phyloP scores from a whole-genome alignment of 2,329 filamentous ascomycete species.

The Ophiosphaerella narmari region DNA sequence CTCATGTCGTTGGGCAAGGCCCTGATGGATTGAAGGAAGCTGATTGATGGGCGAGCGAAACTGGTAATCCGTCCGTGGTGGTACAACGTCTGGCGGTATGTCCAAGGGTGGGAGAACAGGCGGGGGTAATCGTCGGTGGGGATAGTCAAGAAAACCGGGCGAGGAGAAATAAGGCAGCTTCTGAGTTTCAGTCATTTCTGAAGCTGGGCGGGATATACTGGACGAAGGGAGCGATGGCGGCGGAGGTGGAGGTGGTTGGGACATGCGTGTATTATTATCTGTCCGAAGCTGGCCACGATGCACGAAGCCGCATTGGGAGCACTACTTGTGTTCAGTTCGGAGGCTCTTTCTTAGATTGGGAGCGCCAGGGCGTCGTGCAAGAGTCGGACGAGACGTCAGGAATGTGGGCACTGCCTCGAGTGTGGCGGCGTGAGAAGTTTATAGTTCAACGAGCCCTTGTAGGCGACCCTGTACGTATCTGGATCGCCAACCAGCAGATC shows the following conservation, averaged over 20 bases:
- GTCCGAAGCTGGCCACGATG: constrained; percentile 46
- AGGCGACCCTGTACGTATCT: constrained; percentile 44
- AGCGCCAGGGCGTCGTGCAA: constrained; percentile 44
- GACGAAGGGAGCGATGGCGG: constrained; percentile 50
- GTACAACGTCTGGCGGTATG: constrained; percentile 45
- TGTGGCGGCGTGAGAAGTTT: constrained; percentile 47
- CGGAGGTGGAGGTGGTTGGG: constrained; percentile 47
- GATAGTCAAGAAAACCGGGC: constrained; percentile 46
- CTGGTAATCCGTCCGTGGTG: constrained; percentile 44
- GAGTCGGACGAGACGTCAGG: constrained; percentile 46
- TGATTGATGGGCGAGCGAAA: constrained; percentile 47
- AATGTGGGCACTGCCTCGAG: constrained; percentile 44
- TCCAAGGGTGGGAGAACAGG: constrained; percentile 47
- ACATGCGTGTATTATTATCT: constrained; percentile 52
- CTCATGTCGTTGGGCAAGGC: constrained; percentile 36
- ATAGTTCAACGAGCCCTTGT: constrained; percentile 39
- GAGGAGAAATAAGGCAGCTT: constrained; percentile 48
- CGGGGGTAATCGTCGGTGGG: constrained; percentile 47
- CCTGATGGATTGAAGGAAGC: constrained; percentile 44
- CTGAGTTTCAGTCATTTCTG: constrained; percentile 54
- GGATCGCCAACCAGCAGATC: constrained; percentile 46
- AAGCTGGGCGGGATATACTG: constrained; percentile 36
- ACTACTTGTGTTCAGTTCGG: constrained; percentile 42
- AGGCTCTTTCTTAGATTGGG: constrained; percentile 41
- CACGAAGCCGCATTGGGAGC: constrained; percentile 48